phyloP scores from a whole-genome alignment of 2,329 filamentous ascomycete genomes.

The Chrysoporthe austroafricana region DNA sequence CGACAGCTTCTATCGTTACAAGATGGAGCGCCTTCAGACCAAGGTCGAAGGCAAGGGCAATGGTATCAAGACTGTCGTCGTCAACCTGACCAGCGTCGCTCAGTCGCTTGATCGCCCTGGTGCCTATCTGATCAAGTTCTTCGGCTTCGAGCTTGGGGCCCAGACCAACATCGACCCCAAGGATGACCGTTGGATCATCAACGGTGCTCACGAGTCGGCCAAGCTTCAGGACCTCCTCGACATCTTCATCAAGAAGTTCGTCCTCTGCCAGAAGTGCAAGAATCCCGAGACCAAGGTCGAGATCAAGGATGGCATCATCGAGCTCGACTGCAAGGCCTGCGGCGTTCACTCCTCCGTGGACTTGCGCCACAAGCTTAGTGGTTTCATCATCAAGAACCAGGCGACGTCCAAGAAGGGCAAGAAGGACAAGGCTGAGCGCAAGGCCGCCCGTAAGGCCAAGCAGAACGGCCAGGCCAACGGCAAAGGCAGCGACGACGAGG shows the following conservation, averaged over 20 bases:
- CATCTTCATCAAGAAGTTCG: constrained; percentile 97
- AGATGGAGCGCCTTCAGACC: constrained; percentile 98
- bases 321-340: constrained; percentile 98
- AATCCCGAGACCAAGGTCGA: constrained; percentile 97
- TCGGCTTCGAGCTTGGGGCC: constrained; percentile 96
- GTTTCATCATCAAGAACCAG: constrained; percentile 83
- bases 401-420: constrained; percentile 92
- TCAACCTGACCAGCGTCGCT: constrained; percentile 94
- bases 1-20: constrained; percentile 99
- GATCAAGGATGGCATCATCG: constrained; percentile 90
- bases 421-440: constrained; percentile 92
- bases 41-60: constrained; percentile 99
- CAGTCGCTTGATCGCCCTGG: constrained; percentile 90
- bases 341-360: constrained; percentile 92
- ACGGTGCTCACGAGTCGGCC: constrained; percentile 90
- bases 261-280: constrained; percentile 99
- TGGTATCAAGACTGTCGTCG: constrained; percentile 97
- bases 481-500: constrained; percentile 58
- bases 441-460: constrained; percentile 89
- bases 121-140: constrained; percentile 98
- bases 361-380: constrained; percentile 90
- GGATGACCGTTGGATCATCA: constrained; percentile 99
- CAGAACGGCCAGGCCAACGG: constrained; percentile 69
- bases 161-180: constrained; percentile 98
- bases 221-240: constrained; percentile 99